phyloP scores from a whole-genome alignment of 2,329 filamentous ascomycete species.

The Sphaerulina vaccinii region DNA sequence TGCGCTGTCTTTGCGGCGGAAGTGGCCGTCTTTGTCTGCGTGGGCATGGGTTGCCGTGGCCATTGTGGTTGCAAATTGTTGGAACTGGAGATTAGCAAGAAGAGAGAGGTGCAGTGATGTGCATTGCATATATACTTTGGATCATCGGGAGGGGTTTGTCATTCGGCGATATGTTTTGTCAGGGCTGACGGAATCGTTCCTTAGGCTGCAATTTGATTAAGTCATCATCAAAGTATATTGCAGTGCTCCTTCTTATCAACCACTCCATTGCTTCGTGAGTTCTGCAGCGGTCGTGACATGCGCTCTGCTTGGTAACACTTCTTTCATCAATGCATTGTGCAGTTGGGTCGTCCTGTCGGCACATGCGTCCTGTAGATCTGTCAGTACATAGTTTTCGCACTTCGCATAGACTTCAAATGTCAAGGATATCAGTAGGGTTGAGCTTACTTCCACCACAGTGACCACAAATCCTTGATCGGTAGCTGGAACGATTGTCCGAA shows the following conservation, averaged over 20 bases:
- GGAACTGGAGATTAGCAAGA: neutral
- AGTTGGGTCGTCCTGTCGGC: no score
- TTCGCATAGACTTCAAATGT: neutral
- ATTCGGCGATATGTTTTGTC: neutral
- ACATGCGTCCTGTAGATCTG: no score
- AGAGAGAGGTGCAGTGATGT: neutral
- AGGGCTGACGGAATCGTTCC: neutral
- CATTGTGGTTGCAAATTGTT: neutral
- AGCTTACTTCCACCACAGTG: neutral
- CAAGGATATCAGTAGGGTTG: no score
- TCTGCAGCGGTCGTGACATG: no score
- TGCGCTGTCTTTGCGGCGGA: slow-evolving; percentile 52
- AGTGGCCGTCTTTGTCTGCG: slow-evolving; percentile 50
- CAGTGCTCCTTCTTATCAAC: no score
- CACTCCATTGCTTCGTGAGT: no score
- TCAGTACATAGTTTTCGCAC: no score
- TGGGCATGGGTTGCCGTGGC: slow-evolving; percentile 16
- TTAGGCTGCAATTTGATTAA: neutral
- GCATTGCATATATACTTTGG: neutral
- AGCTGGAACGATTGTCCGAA: neutral
- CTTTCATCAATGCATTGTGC: no score
- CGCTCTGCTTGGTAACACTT: no score
- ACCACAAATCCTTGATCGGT: neutral
- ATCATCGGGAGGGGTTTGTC: neutral
- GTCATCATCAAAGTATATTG: neutral